These are phyloP conservation scores for Lipomyces sp. DNA, from an alignment of 805 yeast genomes.

Conservation along the genomic window DNA sequence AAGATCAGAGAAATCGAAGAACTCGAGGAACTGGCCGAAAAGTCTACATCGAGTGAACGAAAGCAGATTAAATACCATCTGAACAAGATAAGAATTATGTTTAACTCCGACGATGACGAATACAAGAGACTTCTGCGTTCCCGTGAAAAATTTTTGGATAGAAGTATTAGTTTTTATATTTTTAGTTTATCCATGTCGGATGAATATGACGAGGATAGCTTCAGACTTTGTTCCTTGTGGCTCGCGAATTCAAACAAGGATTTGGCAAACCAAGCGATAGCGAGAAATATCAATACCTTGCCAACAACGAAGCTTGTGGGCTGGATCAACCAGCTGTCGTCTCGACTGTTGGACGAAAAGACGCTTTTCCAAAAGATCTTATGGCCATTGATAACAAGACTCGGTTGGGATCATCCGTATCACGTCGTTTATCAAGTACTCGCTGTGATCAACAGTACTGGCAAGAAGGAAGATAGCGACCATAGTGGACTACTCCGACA, in stretches of 20 bases:
- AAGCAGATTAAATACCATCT: conserved; percentile 47
- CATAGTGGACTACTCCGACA: conserved; percentile 46
- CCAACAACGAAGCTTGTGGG: conserved; percentile 65
- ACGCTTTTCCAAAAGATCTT: conserved; percentile 63
- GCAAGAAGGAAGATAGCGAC: conserved; percentile 34
- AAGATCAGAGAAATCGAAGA: conserved; percentile 41
- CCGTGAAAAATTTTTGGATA: conserved; percentile 46
- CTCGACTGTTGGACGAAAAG: conserved; percentile 50
- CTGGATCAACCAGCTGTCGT: conserved; percentile 75
- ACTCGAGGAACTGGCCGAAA: conserved; percentile 45
- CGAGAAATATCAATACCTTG: conserved; percentile 41
- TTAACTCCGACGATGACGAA: conserved; percentile 50
- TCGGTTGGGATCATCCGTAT: conserved; percentile 62
- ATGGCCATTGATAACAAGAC: conserved; percentile 45
- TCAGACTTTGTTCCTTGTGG: conserved; percentile 82
- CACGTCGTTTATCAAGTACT: conserved; percentile 57
- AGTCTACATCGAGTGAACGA: conserved; percentile 47
- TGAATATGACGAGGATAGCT: conserved; percentile 53
- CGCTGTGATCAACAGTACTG: conserved; percentile 22
- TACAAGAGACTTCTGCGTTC: conserved; percentile 42
- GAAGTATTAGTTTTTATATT: conserved; percentile 60
- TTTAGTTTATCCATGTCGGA: conserved; percentile 49
- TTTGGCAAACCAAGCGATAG: conserved; percentile 45
- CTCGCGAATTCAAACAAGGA: conserved; percentile 54
- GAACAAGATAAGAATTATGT: conserved; percentile 33